Evolutionary conservation across 208 protist species (phyloP).

Genomic region (Trichomonas gallinae): DNA sequence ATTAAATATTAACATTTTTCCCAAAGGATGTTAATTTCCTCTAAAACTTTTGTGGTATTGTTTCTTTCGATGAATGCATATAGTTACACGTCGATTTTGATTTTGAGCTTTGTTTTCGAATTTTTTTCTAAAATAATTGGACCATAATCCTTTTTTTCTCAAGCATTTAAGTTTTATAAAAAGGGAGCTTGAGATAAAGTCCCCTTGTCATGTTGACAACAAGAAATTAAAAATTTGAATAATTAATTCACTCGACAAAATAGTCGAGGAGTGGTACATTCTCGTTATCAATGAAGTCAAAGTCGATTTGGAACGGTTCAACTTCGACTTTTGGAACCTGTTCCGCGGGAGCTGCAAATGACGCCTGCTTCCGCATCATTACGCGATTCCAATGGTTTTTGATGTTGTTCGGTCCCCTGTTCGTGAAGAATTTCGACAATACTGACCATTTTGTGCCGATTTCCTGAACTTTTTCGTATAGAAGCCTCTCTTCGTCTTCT

Average conservation of each 20-base stretch:
- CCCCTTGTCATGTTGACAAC: not conserved
- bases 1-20: too few species aligned
- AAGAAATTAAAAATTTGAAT: not conserved
- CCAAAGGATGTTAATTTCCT: too few species aligned
- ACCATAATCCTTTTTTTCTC: too few species aligned
- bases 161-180: not conserved
- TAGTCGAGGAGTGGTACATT: not conserved
- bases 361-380: not conserved
- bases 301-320: not conserved
- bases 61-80: too few species aligned
- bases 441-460: not conserved
- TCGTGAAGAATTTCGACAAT: not conserved
- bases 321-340: not conserved
- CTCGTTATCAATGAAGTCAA: not conserved
- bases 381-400: not conserved
- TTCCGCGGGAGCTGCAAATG: not conserved
- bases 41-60: too few species aligned
- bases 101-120: too few species aligned
- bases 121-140: too few species aligned
- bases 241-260: not conserved
- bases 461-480: not conserved
- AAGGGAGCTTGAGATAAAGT: not conserved
- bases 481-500: not conserved
- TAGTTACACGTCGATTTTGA: too few species aligned
- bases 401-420: not conserved